Percentiles rank a stretch among this genome's conserved stretches.
phyloP scores from a whole-genome alignment of 1,284 basidiomycete genomes.

The Cutaneotrichosporon daszewskae region DNA sequence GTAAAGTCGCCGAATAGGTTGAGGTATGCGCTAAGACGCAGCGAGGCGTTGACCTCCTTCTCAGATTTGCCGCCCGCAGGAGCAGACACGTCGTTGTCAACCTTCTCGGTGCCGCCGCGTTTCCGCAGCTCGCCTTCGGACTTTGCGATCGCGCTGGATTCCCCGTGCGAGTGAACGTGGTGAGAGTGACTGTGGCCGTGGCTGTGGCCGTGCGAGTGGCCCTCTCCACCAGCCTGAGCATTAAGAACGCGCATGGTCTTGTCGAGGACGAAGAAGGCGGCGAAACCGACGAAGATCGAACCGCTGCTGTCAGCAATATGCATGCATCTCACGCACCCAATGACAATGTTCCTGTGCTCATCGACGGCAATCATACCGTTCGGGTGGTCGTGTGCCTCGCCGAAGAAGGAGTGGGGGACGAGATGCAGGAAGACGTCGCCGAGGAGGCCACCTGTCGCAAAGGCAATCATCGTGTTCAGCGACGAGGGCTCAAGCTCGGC shows the following conservation, averaged over 20 bases:
- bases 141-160: constrained; percentile 36
- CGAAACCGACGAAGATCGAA: constrained; percentile 75
- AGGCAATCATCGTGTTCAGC: constrained; percentile 73
- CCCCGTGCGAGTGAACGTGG: constrained; percentile 56
- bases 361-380: constrained; percentile 70
- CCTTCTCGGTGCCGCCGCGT: constrained; percentile 24
- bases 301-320: constrained; percentile 51
- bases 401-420: constrained; percentile 82
- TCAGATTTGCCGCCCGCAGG: constrained; percentile 11
- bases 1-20: constrained; percentile 85
- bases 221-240: constrained; percentile 48
- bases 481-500: constrained; percentile 73
- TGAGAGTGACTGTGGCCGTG: constrained; percentile 49
- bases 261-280: constrained; percentile 82
- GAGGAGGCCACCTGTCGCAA: constrained; percentile 69
- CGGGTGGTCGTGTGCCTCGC: constrained; percentile 73
- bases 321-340: constrained; percentile 53
- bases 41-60: constrained; percentile 45
- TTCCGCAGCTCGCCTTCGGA: constrained; percentile 24
- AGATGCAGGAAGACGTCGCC: constrained; percentile 86
- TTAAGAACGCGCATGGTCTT: constrained; percentile 73
- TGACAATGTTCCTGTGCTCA: constrained; percentile 79
- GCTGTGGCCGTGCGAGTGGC: constrained; percentile 50
- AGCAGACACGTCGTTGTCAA: constrained; percentile 12
- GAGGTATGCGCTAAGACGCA: constrained; percentile 78